phyloP scores from a whole-genome alignment of 768 basidiomycete genomes.

The Suillus subluteus region DNA sequence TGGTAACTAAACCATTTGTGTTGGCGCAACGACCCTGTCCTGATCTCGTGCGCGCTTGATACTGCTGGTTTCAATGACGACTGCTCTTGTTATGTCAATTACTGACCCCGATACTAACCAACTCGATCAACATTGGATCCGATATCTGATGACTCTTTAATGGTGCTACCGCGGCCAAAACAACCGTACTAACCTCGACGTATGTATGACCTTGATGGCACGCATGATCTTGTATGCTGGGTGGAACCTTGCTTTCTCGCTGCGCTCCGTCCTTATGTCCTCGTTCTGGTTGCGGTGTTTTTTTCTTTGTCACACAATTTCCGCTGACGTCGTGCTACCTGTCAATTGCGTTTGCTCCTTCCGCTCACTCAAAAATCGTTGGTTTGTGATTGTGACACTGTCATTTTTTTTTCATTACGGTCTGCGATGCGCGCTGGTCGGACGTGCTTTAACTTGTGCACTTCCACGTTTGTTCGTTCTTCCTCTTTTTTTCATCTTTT shows the following conservation, averaged over 20 bases:
- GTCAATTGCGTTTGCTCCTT: constrained; percentile 1
- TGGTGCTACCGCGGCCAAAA: not conserved
- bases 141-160: not conserved
- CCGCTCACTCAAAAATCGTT: not conserved
- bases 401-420: not conserved
- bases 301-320: constrained; percentile 3
- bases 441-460: not conserved
- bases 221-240: not conserved
- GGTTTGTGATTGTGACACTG: not conserved
- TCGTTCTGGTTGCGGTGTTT: not conserved
- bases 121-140: not conserved
- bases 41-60: not conserved
- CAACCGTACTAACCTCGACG: not conserved
- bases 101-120: not conserved
- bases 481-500: not conserved
- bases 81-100: not conserved
- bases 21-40: not conserved
- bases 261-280: not conserved
- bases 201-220: not conserved
- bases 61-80: not conserved
- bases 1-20: not conserved
- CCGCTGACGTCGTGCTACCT: not conserved
- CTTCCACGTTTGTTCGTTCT: not conserved
- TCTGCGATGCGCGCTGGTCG: constrained; percentile 1
- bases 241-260: not conserved